Evolutionary conservation across 2,329 filamentous ascomycete species (phyloP).

Genomic region (Aspergillus phoenicis): DNA sequence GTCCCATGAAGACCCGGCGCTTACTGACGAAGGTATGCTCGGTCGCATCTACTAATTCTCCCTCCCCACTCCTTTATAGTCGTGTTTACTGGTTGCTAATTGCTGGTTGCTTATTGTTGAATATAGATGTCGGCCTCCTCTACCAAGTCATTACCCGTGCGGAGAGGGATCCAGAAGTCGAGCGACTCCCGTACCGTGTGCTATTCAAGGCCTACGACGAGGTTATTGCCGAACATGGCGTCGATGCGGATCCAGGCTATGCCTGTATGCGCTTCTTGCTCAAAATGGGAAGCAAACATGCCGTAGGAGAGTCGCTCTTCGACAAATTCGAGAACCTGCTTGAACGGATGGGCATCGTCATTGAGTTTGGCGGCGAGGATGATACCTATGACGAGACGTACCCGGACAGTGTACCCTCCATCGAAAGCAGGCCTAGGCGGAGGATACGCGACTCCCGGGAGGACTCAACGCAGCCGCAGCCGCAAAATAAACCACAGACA

Average conservation of each 20-base stretch:
- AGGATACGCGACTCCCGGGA: conserved; percentile 23
- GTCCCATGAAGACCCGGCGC: conserved; percentile 47
- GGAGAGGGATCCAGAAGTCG: conserved; percentile 65
- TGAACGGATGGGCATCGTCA: conserved; percentile 68
- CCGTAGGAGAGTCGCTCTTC: conserved; percentile 61
- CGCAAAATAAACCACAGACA: conserved; percentile 17
- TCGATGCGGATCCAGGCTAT: conserved; percentile 72
- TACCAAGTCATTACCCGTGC: conserved; percentile 75
- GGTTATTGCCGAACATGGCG: conserved; percentile 69
- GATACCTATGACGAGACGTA: conserved; percentile 42
- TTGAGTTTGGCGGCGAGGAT: conserved; percentile 61
- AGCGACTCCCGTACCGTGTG: conserved; percentile 71
- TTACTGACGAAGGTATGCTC: conserved; percentile 62
- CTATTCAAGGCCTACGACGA: conserved; percentile 80
- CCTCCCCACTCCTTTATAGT: background rate
- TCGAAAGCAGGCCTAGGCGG: conserved; percentile 27
- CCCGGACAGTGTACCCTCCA: conserved; percentile 23
- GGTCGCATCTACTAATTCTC: background rate
- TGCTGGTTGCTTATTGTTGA: background rate
- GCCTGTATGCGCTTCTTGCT: conserved; percentile 78
- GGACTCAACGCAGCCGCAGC: conserved; percentile 26
- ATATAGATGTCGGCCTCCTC: conserved; percentile 73
- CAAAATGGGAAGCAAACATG: conserved; percentile 66
- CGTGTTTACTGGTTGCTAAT: background rate
- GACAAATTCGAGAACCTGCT: conserved; percentile 72